Percentiles rank a stretch among this genome's conserved stretches.
Conservation (phyloP, 441 rosid species). For the Gossypium laxum region DNA sequence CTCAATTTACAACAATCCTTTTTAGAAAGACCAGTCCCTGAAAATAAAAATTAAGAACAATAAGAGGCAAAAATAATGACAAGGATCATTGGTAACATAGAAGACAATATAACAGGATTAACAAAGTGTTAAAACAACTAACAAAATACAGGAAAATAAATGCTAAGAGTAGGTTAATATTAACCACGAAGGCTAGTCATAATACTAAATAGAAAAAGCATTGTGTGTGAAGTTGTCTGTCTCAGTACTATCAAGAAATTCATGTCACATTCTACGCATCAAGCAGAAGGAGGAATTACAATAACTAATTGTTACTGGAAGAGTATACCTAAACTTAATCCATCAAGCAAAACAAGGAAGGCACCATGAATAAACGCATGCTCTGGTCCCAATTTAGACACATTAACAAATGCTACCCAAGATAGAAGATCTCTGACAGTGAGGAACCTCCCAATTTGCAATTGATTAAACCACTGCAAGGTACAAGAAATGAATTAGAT, state of each 20-base stretch:
- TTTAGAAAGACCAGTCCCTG: conserved; percentile 72
- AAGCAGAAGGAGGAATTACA: background rate
- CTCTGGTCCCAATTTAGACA: conserved; percentile 49
- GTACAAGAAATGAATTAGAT: conserved; percentile 14
- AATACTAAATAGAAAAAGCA: background rate
- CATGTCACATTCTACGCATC: background rate
- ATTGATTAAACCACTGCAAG: conserved; percentile 76
- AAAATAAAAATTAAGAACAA: background rate
- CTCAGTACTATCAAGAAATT: background rate
- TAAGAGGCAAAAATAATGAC: conserved; percentile 3
- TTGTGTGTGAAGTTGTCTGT: background rate
- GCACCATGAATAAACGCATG: conserved; percentile 75
- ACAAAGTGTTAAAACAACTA: background rate
- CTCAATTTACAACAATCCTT: conserved; percentile 51
- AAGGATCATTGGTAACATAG: background rate
- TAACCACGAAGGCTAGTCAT: background rate
- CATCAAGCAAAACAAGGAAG: conserved; percentile 94
- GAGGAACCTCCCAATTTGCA: conserved; percentile 70
- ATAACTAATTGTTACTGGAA: background rate
- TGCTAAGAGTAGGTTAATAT: background rate
- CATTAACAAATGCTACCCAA: conserved; percentile 70
- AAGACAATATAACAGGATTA: background rate
- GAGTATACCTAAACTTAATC: conserved; percentile 68
- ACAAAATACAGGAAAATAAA: background rate
- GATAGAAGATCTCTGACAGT: conserved; percentile 95